phyloP scores from a whole-genome alignment of 202 grass and related monocot species.

The Saccharum hybrid region DNA sequence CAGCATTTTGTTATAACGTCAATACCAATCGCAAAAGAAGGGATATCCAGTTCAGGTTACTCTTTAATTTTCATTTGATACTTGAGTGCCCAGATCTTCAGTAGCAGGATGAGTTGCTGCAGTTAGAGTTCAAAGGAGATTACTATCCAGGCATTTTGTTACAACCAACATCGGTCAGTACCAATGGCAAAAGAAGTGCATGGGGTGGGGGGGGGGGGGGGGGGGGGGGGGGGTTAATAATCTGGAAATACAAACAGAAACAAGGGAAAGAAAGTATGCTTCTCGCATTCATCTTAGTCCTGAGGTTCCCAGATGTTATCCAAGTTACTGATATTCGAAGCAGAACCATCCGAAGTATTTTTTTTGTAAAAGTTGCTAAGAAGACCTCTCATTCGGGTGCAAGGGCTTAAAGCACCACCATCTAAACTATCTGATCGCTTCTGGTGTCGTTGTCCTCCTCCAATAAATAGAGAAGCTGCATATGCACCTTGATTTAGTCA shows the following conservation, averaged over 20 bases:
- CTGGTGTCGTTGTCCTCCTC: background rate
- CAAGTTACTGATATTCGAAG: background rate
- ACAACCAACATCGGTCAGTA: background rate
- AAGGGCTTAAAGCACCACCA: slow-evolving; percentile 2
- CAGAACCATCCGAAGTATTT: background rate
- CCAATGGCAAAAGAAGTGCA: background rate
- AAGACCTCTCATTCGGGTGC: background rate
- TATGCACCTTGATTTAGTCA: slow-evolving; percentile 19
- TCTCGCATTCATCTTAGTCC: background rate
- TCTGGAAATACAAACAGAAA: slow-evolving; percentile 8
- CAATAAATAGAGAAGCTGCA: slow-evolving; percentile 26
- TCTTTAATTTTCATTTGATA: background rate
- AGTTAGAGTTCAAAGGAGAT: background rate
- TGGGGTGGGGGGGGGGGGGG: too few relatives aligned
- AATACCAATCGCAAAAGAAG: background rate
- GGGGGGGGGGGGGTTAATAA: too few relatives aligned
- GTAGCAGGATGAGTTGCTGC: background rate
- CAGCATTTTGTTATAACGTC: background rate
- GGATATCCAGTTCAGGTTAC: background rate
- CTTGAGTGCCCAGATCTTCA: background rate
- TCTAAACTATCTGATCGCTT: background rate
- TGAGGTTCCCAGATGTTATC: background rate
- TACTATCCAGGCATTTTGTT: background rate
- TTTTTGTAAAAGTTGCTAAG: slow-evolving; percentile 34
- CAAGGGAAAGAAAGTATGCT: background rate